phyloP scores from a whole-genome alignment of 805 yeast genomes.

The Wickerhamiella sorbophila region DNA sequence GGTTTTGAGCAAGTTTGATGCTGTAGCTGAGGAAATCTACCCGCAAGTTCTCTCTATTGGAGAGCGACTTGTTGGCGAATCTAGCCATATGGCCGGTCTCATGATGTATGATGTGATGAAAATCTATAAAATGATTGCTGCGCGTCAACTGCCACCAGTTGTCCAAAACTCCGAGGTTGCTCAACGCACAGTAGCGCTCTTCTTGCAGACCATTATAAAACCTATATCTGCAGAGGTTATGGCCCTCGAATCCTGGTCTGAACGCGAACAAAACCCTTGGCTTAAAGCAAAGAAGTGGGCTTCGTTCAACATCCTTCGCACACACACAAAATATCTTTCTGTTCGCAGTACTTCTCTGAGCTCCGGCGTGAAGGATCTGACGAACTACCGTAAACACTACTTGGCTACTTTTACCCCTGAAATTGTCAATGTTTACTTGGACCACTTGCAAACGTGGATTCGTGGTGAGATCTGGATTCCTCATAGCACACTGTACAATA shows the following conservation, averaged over 20 bases:
- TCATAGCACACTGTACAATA: slow-evolving; percentile 44
- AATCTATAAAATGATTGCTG: slow-evolving; percentile 59
- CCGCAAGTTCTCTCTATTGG: slow-evolving; percentile 58
- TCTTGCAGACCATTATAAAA: slow-evolving; percentile 50
- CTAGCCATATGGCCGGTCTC: slow-evolving; percentile 42
- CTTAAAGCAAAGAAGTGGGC: slow-evolving; percentile 82
- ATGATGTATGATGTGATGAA: slow-evolving; percentile 63
- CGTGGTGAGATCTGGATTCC: slow-evolving; percentile 53
- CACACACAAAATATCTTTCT: slow-evolving; percentile 54
- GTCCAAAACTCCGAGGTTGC: slow-evolving; percentile 40
- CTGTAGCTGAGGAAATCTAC: slow-evolving; percentile 41
- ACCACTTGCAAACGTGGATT: slow-evolving; percentile 64
- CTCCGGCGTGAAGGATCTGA: slow-evolving; percentile 34
- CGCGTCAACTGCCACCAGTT: slow-evolving; percentile 38
- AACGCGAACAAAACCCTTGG: slow-evolving; percentile 43
- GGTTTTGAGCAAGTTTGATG: slow-evolving; percentile 38
- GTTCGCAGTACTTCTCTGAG: slow-evolving; percentile 10
- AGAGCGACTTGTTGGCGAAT: slow-evolving; percentile 33
- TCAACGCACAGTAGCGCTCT: slow-evolving; percentile 62
- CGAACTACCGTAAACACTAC: slow-evolving; percentile 45
- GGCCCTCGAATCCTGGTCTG: slow-evolving; percentile 35
- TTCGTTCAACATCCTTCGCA: slow-evolving; percentile 55
- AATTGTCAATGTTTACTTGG: slow-evolving; percentile 46
- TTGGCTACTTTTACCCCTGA: slow-evolving; percentile 54
- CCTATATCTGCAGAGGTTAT: slow-evolving; percentile 40